Evolutionary conservation across 1,284 basidiomycete species (phyloP).

Genomic region (Puccinia polysora): DNA sequence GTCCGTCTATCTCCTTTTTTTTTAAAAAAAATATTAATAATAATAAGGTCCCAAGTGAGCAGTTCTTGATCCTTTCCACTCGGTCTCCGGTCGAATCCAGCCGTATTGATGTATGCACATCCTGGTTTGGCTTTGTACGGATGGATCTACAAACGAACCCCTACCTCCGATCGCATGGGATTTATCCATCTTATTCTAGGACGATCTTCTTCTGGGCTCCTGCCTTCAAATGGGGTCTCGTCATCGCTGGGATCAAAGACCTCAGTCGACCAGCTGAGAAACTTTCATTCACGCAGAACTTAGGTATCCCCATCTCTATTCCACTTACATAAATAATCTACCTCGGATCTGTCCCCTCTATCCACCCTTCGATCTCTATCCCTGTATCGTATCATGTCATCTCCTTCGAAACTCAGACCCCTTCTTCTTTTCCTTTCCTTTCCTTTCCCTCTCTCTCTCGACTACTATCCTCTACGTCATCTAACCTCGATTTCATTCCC

Average conservation of each 20-base stretch:
- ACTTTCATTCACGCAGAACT: constrained; percentile 41
- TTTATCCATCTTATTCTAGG: background rate
- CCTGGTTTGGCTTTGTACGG: background rate
- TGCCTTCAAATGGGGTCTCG: constrained; percentile 41
- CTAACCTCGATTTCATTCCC: too few relatives aligned
- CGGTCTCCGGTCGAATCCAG: background rate
- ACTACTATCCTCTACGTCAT: constrained; percentile 6
- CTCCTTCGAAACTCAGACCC: too few relatives aligned
- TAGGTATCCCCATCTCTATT: constrained; percentile 3
- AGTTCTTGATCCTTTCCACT: background rate
- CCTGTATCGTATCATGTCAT: background rate
- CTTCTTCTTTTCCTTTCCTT: too few relatives aligned
- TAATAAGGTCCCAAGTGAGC: constrained; percentile 7
- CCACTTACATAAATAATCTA: background rate
- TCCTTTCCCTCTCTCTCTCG: background rate
- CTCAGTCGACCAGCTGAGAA: constrained; percentile 37
- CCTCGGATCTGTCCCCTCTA: background rate
- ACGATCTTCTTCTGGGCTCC: constrained; percentile 43
- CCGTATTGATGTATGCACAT: background rate
- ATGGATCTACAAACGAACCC: background rate
- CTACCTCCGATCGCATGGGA: background rate
- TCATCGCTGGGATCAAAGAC: constrained; percentile 25
- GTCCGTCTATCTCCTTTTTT: background rate
- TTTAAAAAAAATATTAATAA: background rate
- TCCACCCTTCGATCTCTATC: background rate